Conservation (phyloP, 768 basidiomycete species). For the Fomitopsis pulvina region DNA sequence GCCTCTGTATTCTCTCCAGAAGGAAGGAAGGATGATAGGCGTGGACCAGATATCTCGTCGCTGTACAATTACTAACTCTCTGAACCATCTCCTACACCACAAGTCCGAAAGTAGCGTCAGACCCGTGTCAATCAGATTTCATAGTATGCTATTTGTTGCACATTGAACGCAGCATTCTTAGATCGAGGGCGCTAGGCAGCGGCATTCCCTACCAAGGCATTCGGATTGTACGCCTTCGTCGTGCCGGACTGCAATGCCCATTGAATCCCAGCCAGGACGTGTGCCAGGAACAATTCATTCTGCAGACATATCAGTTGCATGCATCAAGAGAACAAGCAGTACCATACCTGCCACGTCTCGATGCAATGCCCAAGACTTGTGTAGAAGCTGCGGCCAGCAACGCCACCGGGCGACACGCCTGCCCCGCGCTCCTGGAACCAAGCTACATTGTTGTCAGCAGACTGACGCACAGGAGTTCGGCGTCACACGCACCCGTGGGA, state of each 20-base stretch:
- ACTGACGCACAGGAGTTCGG: neutral
- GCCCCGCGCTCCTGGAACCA: constrained; percentile 80
- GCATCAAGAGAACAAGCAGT: neutral
- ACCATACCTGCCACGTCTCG: constrained; percentile 69
- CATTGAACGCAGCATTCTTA: too few relatives aligned
- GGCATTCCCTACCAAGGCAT: constrained; percentile 51
- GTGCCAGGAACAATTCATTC: constrained; percentile 62
- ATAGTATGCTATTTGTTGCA: too few relatives aligned
- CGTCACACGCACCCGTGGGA: constrained; percentile 51
- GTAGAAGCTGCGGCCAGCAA: constrained; percentile 75
- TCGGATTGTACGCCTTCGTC: constrained; percentile 57
- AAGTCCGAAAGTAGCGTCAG: too few relatives aligned
- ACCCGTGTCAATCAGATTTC: too few relatives aligned
- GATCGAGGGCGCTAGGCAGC: too few relatives aligned
- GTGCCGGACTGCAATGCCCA: constrained; percentile 71
- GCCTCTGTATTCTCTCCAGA: too few relatives aligned
- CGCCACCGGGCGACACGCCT: constrained; percentile 43
- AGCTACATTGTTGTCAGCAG: constrained; percentile 35
- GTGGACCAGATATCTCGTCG: too few relatives aligned
- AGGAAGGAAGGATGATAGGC: too few relatives aligned
- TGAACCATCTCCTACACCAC: too few relatives aligned
- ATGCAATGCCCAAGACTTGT: constrained; percentile 76
- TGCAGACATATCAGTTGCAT: constrained; percentile 20
- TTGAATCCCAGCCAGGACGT: constrained; percentile 67
- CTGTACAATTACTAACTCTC: too few relatives aligned